Evolutionary conservation across 352 stramenopile genomes (phyloP), one percentile per base, ranked within the genome.

Genomic region (Phytophthora tubulina): DNA sequence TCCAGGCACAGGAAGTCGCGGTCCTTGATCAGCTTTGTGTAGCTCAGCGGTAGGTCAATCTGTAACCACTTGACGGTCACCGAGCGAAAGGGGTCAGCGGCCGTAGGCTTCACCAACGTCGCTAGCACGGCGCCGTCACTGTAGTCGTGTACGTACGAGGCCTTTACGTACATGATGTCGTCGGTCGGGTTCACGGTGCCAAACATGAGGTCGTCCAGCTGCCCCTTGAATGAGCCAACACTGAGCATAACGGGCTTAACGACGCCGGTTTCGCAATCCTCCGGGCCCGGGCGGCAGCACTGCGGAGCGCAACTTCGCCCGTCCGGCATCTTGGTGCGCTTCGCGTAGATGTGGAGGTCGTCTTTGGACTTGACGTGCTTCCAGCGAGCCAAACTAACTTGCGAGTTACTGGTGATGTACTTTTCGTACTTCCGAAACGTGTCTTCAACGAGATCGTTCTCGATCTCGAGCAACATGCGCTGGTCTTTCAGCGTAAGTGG

Each of bases 141-240:
- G 41, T 73, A 71, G 17, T 81, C 73, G 35, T 80, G 42, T 27
- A 27, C 21, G 21, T 27, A 27, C 21, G 21, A 27, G 21, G 21
- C 1, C 21, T 27, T 27, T 27, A 83, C 51, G 8, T 66, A 57
- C 76, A 81, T 84, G 32, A 73, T 65, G 45, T 73, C 73, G 13
- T 73, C 57, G 11, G 73, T 81, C 14, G 70, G 73, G 39, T 80
- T 84, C 21, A 78, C 54, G 2, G 73, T 66, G 5, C 75, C 75
- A 32, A 75, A 79, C 76, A 85, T 75, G 56, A 82, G 56, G 57
- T 85, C 78, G 39, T 83, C 65, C 45, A 85, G 38, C 31, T 80
- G 21, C 1, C 74, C 75, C 3, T 66, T 57, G 41, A 82, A 72
- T 0, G 67, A 77, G 1, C 68, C 78, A 0, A 79, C 66, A 10